Evolutionary conservation across 257 asterid species (phyloP).

Genomic region (Lycium barbarum): DNA sequence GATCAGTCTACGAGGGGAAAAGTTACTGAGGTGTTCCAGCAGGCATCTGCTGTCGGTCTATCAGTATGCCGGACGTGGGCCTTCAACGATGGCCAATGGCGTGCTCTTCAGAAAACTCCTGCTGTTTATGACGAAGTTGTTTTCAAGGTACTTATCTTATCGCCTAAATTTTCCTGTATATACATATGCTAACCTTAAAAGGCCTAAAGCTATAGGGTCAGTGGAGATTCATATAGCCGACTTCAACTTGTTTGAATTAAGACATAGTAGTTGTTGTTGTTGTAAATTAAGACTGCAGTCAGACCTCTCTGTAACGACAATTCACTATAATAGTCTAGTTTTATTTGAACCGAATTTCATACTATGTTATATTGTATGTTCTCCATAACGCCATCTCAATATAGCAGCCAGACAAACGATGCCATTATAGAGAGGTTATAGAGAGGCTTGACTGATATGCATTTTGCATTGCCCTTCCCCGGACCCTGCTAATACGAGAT

Average conservation of each 20-base stretch:
- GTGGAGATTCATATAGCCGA: background rate
- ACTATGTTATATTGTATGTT: too few species aligned
- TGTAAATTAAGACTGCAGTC: too few species aligned
- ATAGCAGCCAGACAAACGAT: too few species aligned
- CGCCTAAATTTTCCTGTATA: background rate
- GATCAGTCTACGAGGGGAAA: conserved; percentile 79
- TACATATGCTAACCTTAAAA: background rate
- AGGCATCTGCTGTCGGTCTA: conserved; percentile 80
- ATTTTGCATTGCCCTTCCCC: background rate
- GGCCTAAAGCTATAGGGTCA: background rate
- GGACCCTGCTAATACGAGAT: too few species aligned
- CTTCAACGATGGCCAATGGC: conserved; percentile 95
- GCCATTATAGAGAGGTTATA: too few species aligned
- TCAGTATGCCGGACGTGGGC: conserved; percentile 98
- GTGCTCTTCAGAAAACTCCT: conserved; percentile 87
- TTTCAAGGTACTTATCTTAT: conserved; percentile 58
- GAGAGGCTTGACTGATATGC: too few species aligned
- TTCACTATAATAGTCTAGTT: too few species aligned
- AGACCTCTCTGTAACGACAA: too few species aligned
- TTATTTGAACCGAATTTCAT: too few species aligned
- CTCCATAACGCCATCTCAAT: too few species aligned
- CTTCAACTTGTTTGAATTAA: background rate
- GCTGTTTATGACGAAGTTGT: conserved; percentile 76
- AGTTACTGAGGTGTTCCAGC: conserved; percentile 74
- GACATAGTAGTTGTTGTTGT: background rate